These are phyloP conservation scores for Leccinellum albellum DNA, from an alignment of 768 basidiomycete species.

Conservation along the genomic window DNA sequence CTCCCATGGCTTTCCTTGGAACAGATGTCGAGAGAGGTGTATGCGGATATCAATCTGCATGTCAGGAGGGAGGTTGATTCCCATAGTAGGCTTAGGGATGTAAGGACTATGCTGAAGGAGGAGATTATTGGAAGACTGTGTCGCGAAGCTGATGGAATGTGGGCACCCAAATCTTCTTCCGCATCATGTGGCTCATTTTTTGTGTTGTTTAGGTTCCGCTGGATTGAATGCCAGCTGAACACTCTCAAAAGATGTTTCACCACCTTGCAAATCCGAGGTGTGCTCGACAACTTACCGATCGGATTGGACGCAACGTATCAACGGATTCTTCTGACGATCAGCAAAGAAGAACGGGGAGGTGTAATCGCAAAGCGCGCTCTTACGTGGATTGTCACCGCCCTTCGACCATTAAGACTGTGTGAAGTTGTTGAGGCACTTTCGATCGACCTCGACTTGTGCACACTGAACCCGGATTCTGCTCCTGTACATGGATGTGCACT, in stretches of 20 bases:
- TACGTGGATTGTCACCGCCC: neutral
- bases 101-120: neutral
- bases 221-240: neutral
- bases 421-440: neutral
- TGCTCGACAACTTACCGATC: neutral
- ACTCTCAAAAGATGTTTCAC: neutral
- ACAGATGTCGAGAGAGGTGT: neutral
- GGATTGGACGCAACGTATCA: neutral
- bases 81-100: slow-evolving; percentile 1
- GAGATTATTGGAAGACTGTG: neutral
- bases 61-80: slow-evolving; percentile 5
- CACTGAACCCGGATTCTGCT: neutral
- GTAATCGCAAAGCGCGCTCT: neutral
- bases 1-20: slow-evolving; percentile 7
- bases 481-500: neutral
- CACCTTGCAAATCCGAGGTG: neutral
- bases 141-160: slow-evolving; percentile 9
- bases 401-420: neutral
- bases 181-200: neutral
- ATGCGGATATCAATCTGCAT: slow-evolving; percentile 10
- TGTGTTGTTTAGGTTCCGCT: neutral
- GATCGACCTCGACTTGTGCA: neutral
- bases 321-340: neutral
- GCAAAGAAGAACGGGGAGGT: neutral
- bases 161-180: neutral